Evolutionary conservation across 75 land plant species (phyloP).

Genomic region (Pseudotsuga menziesii): DNA sequence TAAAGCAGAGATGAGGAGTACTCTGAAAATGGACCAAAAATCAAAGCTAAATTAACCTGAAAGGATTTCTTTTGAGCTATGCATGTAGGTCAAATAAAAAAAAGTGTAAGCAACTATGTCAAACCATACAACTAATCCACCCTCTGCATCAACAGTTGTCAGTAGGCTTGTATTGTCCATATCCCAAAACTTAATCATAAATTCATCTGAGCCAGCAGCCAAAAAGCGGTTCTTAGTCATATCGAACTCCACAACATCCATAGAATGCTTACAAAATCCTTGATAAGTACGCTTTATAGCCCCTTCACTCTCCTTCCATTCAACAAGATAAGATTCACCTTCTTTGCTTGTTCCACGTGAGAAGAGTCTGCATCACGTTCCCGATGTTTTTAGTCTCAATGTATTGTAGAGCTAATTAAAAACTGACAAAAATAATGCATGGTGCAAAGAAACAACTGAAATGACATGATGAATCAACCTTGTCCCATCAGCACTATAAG

Average conservation of each 20-base stretch:
- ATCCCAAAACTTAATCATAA: too few species aligned
- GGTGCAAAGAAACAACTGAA: neutral
- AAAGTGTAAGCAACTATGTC: constrained; percentile 11
- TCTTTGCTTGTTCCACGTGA: constrained; percentile 95
- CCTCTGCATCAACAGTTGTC: constrained; percentile 75
- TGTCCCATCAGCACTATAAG: constrained; percentile 90
- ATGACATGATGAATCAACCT: constrained; percentile 35
- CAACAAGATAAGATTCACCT: constrained; percentile 79
- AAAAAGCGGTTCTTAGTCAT: too few species aligned
- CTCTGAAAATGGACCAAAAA: constrained; percentile 31
- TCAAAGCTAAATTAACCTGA: neutral
- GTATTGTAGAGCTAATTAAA: neutral
- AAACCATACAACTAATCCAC: constrained; percentile 60
- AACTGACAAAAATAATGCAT: neutral
- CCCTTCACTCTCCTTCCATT: constrained; percentile 97
- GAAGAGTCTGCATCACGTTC: constrained; percentile 51
- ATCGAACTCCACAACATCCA: constrained; percentile 80
- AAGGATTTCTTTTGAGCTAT: neutral
- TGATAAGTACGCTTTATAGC: constrained; percentile 73
- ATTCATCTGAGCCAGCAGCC: too few species aligned
- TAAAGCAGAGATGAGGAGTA: constrained; percentile 74
- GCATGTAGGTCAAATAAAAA: neutral
- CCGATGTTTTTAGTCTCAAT: neutral
- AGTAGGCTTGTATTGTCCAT: constrained; percentile 47
- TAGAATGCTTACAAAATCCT: constrained; percentile 75